A percentile compares a stretch with the other conserved stretches of the same genome.
phyloP scores from a whole-genome alignment of 495 filamentous ascomycete species.

The Zalerion maritima region DNA sequence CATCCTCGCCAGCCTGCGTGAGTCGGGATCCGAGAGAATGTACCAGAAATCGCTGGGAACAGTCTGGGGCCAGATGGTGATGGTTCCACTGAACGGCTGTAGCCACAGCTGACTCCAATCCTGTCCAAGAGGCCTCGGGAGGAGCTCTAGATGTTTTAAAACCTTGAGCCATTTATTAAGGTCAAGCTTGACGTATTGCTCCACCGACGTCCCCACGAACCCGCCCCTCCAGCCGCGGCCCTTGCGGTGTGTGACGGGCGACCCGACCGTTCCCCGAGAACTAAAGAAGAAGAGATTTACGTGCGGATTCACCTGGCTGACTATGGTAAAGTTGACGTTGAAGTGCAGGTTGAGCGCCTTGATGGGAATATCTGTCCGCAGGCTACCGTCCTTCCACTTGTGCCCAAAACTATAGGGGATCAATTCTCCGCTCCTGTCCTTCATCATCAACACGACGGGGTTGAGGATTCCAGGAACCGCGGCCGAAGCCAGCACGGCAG shows the following conservation, averaged over 20 bases:
- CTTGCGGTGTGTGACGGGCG: slow-evolving; percentile 84
- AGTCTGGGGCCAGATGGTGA: slow-evolving; percentile 87
- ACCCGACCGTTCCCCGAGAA: slow-evolving; percentile 75
- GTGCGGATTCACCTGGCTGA: slow-evolving; percentile 93
- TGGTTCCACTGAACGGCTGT: slow-evolving; percentile 83
- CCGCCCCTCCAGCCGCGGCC: slow-evolving; percentile 94
- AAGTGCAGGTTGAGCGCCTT: slow-evolving; percentile 89
- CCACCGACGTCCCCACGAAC: slow-evolving; percentile 77
- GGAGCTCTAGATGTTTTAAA: slow-evolving; percentile 75
- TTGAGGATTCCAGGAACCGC: slow-evolving; percentile 93
- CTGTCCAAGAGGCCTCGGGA: slow-evolving; percentile 81
- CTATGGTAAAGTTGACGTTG: slow-evolving; percentile 94
- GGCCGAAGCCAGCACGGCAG: slow-evolving; percentile 85
- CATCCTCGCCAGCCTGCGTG: slow-evolving; percentile 68
- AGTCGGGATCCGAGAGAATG: slow-evolving; percentile 70
- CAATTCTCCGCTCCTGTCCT: slow-evolving; percentile 58
- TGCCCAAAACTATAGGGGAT: slow-evolving; percentile 81
- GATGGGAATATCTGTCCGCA: slow-evolving; percentile 90
- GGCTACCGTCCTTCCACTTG: slow-evolving; percentile 94
- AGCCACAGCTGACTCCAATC: slow-evolving; percentile 96
- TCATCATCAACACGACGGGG: slow-evolving; percentile 94
- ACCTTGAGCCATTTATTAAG: slow-evolving; percentile 94
- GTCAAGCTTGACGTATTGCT: slow-evolving; percentile 91
- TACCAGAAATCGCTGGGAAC: slow-evolving; percentile 62
- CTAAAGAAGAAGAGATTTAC: slow-evolving; percentile 98